Base-by-base conservation (phyloP, 2,329 filamentous ascomycete species). In the Scytalidium sp. region DNA sequence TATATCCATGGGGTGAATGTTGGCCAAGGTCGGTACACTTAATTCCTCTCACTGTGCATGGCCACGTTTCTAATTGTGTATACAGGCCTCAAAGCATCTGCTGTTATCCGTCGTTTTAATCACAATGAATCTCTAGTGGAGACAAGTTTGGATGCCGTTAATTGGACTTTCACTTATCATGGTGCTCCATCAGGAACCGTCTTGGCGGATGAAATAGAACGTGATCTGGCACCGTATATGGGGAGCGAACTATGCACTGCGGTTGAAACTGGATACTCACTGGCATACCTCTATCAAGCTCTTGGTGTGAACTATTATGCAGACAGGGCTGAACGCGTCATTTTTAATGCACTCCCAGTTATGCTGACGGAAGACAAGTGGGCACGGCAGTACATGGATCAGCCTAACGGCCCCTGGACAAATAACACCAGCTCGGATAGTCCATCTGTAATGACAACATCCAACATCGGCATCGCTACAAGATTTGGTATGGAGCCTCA, bases 321-420 rank as follows among this genome's bases (percentile, higher is more conserved):
- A 2, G 78, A 82, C 56, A 64, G 69, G n/a, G 69, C 70, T 7
- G 79, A 83, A 55, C 61, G 70, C 9, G 69, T 74, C 7, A 75
- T 78, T 3, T 82, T 79, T 67, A 83, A 82, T 53, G 75, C 77
- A 2, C 60, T 82, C 3, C 78, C 79, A 1, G 75, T 69, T 3
- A 73, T 73, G 53, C 58, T 80, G 22, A 74, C 72, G 17, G 69
- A 72, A 1, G 72, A 80, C 55, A 79, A 74, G 70, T 83, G 79
- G 79, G 70, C 70, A 20, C 77, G 76, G 57, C 76, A 81, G 59
- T 83, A 83, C 54, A 70, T 82, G 49, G 65, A 70, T 3, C 70
- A 80, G 55, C 71, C 73, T 0, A 83, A 82, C 53, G 76, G 80
- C 56, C 76, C 78, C 3, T 73, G 68, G 53, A 67, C 71, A 5